Conservation (phyloP, 2,329 filamentous ascomycete genomes). For the Pezizomycotina sp. region DNA sequence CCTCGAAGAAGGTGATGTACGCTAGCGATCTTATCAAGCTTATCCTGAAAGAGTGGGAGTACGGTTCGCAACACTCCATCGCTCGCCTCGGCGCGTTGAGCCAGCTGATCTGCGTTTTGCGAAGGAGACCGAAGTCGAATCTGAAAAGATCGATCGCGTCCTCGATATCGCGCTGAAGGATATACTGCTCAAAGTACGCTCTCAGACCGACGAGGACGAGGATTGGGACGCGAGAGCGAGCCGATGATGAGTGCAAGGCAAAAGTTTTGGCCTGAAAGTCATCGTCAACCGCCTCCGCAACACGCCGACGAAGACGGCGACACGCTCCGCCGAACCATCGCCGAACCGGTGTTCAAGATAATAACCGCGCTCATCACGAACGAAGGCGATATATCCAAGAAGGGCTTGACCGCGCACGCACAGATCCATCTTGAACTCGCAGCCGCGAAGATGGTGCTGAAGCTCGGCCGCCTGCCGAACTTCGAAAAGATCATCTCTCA, state of each 20-base stretch:
- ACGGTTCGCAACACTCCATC: constrained; percentile 57
- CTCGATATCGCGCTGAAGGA: constrained; percentile 39
- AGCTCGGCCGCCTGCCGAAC: constrained; percentile 60
- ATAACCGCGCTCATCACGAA: constrained; percentile 59
- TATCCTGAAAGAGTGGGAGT: constrained; percentile 56
- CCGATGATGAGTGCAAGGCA: constrained; percentile 67
- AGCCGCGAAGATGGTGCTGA: constrained; percentile 65
- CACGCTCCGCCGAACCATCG: constrained; percentile 34
- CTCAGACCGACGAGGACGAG: no score
- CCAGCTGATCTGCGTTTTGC: constrained; percentile 48
- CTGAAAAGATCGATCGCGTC: constrained; percentile 14
- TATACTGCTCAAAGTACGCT: constrained; percentile 54
- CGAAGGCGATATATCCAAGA: constrained; percentile 65
- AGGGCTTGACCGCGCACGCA: constrained; percentile 60
- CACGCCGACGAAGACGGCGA: constrained; percentile 29
- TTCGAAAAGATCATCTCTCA: constrained; percentile 62
- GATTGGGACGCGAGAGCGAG: no score
- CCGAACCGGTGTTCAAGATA: constrained; percentile 57
- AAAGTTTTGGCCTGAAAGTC: constrained; percentile 68
- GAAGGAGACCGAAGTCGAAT: constrained; percentile 12
- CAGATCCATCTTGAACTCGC: constrained; percentile 65
- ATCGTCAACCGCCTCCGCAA: constrained; percentile 71
- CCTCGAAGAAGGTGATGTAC: constrained; percentile 65
- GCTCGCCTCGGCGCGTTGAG: constrained; percentile 36
- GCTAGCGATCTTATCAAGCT: constrained; percentile 68